Evolutionary conservation across 768 basidiomycete genomes (phyloP), one percentile per base, ranked within the genome.

Genomic region (Tulasnella sp.): DNA sequence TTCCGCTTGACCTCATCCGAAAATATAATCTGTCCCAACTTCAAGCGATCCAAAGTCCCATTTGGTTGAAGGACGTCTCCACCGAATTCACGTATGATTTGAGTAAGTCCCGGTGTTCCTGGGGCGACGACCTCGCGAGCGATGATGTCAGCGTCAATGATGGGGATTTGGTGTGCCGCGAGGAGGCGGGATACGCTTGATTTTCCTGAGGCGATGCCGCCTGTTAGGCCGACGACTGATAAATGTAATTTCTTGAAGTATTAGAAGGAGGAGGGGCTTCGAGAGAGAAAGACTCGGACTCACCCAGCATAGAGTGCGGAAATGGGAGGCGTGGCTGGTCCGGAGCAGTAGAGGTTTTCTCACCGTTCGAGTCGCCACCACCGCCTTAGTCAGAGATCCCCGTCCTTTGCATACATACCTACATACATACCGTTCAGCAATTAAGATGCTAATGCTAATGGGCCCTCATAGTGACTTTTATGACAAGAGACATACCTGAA

Each of bases 111-210:
- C 16, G 89, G 89, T 18, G 94, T 94, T 72, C 95, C 94, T 95
- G 92, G 12, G 98, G 98, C 85, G 97, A 99, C 85, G 91, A 96
- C 69, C 88, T 92, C 86, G 98, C 99, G 97, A 91, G 88, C 80
- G 96, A 97, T 82, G 95, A 96, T 88, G 96, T 97, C 97, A 2
- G 97, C 96, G 84, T 99, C 98, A 83, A 99, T 90, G 83, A 99
- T 87, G n/a, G 96, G 94, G 42, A 99, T 87, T 42, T 85, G 83
- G 83, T 92, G 92, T 0, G 89, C 87, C 76, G 89, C 89, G 48
- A 99, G 88, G 64, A 96, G 88, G 9, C 87, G 86, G 0, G 96
- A 95, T 16, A 96, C 98, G 18, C 96, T 94, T 0, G 97, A 98
- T 87, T 99, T 99, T 77, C 97, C 96, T 11, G 96, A 96, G 31